phyloP scores from a whole-genome alignment of 2,329 filamentous ascomycete species.

The Fusarium haematococcum region DNA sequence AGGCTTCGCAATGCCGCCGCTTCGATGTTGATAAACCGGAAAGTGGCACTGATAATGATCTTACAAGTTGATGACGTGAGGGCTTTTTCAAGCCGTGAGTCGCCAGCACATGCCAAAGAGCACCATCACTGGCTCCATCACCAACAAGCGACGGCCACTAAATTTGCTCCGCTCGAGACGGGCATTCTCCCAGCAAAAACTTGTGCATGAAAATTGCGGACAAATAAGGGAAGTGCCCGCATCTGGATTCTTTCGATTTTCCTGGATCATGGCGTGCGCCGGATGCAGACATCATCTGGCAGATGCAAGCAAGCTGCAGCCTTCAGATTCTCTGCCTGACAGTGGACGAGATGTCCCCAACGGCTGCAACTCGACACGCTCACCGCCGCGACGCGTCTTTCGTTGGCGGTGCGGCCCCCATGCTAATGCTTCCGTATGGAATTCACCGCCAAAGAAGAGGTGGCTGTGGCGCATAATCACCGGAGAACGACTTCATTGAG shows the following conservation, averaged over 20 bases:
- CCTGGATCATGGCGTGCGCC: slow-evolving; percentile 12
- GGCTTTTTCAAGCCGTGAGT: slow-evolving; percentile 24
- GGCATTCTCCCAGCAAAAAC: neutral
- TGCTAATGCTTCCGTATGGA: neutral
- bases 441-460: slow-evolving; percentile 7
- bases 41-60: slow-evolving; percentile 15
- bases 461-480: neutral
- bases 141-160: slow-evolving; percentile 12
- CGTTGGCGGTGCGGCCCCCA: neutral
- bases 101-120: neutral
- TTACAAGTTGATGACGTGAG: slow-evolving; percentile 41
- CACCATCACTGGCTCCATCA: slow-evolving; percentile 26
- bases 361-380: slow-evolving; percentile 1
- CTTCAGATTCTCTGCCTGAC: neutral
- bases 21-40: neutral
- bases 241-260: slow-evolving; percentile 14
- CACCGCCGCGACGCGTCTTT: slow-evolving; percentile 7
- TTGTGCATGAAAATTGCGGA: neutral
- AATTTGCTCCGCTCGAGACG: slow-evolving; percentile 7
- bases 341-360: neutral
- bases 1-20: neutral
- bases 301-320: neutral
- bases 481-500: neutral
- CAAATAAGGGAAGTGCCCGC: neutral
- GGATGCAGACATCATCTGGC: slow-evolving; percentile 7